Evolutionary conservation across 139 green algal genomes (phyloP), one percentile per base, ranked within the genome.

Genomic region (Volvox africanus): DNA sequence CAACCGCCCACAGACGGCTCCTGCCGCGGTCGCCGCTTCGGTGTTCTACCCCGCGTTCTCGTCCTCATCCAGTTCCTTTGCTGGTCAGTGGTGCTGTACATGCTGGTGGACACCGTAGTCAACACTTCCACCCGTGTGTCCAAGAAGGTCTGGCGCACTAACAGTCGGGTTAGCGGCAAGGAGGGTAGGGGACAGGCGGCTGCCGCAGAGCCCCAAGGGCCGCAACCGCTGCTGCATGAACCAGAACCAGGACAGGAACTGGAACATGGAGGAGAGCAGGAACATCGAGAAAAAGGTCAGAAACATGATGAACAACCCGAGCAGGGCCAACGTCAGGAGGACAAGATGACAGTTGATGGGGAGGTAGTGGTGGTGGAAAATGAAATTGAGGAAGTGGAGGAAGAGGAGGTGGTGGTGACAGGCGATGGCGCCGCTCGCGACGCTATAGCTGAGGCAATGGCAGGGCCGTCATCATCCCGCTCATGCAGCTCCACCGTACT

Each of bases 71-170:
- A 83, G 71, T 76, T 90, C 50, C 37, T 90, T 17, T 80, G 69
- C 50, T 90, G 86, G 86, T 73, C 71, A 22, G 28, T 33, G 6
- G 86, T 90, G 20, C 86, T 90, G n/a, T 83, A 77, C 71, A 84
- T 90, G 86, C 50, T 90, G 50, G 73, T 83, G 2, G 61, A 76
- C 14, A 26, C 61, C 3, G 81, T 87, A 9, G 32, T 88, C 65
- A 79, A 37, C 20, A 79, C 82, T 0, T 67, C 33, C 33, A 79
- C 16, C 65, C 71, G 33, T 22, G 33, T 36, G 33, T 61, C 82
- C 26, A 26, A 28, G 33, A 79, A 79, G 62, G 33, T 79, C 19
- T 88, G 82, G 82, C 35, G 62, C 62, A 35, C 33, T 67, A 28
- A 21, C 20, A 16, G 35, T 32, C 36, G 62, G 33, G 65, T 30